Percentiles rank a stretch among this genome's conserved stretches.
These are phyloP conservation scores for Agrocybe pediades DNA, from an alignment of 768 basidiomycete species.

Conservation along the genomic window DNA sequence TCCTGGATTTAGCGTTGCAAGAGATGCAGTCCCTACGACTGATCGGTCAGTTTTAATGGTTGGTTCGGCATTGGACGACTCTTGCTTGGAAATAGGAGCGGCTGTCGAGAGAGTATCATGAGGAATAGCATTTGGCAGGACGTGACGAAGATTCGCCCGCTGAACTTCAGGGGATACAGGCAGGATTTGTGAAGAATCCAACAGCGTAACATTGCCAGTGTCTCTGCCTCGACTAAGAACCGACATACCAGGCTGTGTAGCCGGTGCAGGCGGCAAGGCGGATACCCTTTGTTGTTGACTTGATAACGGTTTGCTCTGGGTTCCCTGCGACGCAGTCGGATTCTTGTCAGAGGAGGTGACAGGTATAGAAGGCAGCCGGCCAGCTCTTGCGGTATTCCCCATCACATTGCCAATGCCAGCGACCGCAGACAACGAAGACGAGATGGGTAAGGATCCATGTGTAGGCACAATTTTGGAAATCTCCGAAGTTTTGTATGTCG, in stretches of 20 bases:
- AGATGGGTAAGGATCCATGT: too few relatives aligned
- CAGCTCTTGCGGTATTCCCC: too few relatives aligned
- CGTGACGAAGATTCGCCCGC: conserved; percentile 26
- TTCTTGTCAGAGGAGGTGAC: too few relatives aligned
- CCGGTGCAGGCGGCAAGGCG: neutral
- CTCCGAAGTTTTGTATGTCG: too few relatives aligned
- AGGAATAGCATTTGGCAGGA: conserved; percentile 18
- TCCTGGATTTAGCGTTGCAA: neutral
- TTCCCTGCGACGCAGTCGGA: neutral
- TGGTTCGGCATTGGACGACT: conserved; percentile 3
- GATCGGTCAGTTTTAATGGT: neutral
- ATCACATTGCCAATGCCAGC: too few relatives aligned
- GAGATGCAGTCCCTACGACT: neutral
- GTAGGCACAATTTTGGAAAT: too few relatives aligned
- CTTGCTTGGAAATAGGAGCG: conserved; percentile 9
- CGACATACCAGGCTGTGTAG: conserved; percentile 12
- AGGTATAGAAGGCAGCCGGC: too few relatives aligned
- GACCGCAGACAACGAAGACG: too few relatives aligned
- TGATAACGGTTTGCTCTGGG: too few relatives aligned
- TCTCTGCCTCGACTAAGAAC: conserved; percentile 25
- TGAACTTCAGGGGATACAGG: conserved; percentile 27
- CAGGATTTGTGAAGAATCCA: conserved; percentile 16
- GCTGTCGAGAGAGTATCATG: too few relatives aligned
- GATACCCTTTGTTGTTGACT: neutral
- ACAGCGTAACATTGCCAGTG: conserved; percentile 26